Percentiles rank a stretch among this genome's conserved stretches.
Conservation (phyloP, 139 green algal genomes). For the Closterium sp. region DNA sequence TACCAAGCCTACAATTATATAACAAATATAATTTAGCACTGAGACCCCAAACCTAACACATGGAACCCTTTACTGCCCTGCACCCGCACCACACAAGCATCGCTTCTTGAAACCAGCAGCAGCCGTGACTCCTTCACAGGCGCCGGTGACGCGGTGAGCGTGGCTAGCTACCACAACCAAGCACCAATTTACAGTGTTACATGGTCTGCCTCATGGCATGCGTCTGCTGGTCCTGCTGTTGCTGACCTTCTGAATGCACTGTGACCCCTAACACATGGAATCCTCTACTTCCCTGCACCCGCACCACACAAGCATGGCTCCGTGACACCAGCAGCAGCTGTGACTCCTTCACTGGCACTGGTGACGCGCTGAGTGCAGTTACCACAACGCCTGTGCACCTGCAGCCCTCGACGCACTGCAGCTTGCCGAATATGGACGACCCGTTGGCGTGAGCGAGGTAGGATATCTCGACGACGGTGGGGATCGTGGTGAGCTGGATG, state of each 20-base stretch:
- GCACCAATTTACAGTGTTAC: too few relatives aligned
- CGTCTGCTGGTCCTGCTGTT: background rate
- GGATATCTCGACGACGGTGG: background rate
- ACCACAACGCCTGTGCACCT: background rate
- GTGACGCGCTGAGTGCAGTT: background rate
- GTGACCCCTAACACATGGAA: background rate
- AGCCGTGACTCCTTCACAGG: background rate
- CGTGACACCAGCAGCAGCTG: background rate
- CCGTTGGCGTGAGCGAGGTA: background rate
- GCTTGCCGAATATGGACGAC: background rate
- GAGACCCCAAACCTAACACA: background rate
- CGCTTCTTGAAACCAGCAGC: background rate
- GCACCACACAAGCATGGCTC: background rate
- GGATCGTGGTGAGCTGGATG: background rate
- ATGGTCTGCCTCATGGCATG: background rate
- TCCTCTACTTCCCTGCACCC: background rate
- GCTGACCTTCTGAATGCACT: background rate
- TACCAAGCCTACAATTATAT: too few relatives aligned
- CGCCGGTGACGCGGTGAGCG: background rate
- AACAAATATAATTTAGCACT: too few relatives aligned
- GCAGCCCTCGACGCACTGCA: background rate
- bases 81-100: background rate
- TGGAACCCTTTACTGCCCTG: background rate
- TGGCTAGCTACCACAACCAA: background rate
- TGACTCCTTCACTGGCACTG: background rate